Percentiles rank a stretch among this genome's conserved stretches.
phyloP scores from a whole-genome alignment of 371 early-diverging fungal genomes.

The Spiromyces aspiralis region DNA sequence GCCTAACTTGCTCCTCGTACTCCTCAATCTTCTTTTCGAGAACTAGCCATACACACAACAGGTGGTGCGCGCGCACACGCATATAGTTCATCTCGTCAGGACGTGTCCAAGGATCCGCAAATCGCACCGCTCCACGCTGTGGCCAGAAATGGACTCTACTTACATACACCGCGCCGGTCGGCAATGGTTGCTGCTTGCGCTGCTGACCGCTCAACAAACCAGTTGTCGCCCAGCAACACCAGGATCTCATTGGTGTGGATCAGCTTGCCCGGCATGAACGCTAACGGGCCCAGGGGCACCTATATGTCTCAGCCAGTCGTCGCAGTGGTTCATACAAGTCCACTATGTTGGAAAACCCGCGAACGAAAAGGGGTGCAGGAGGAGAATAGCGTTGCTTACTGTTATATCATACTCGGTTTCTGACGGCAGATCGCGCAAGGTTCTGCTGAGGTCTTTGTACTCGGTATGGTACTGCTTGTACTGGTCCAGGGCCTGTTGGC shows the following conservation, averaged over 20 bases:
- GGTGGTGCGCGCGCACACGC: too few relatives aligned
- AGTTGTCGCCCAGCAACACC: conserved; percentile 75
- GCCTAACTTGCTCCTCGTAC: conserved; percentile 36
- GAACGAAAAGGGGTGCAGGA: background rate
- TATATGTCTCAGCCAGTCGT: too few relatives aligned
- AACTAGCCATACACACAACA: too few relatives aligned
- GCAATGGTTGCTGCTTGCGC: conserved; percentile 58
- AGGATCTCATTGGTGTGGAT: conserved; percentile 79
- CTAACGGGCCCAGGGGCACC: conserved; percentile 67
- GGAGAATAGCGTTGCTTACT: conserved; percentile 17
- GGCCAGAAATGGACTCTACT: too few relatives aligned
- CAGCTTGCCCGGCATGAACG: conserved; percentile 77
- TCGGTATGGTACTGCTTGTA: conserved; percentile 36
- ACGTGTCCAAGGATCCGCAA: too few relatives aligned
- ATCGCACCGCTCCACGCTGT: too few relatives aligned
- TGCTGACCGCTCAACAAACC: conserved; percentile 72
- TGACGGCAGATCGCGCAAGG: conserved; percentile 33
- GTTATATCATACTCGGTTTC: conserved; percentile 35
- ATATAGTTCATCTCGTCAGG: too few relatives aligned
- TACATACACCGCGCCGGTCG: conserved; percentile 50
- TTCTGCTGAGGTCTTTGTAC: conserved; percentile 35
- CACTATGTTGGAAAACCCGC: too few relatives aligned
- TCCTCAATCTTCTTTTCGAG: too few relatives aligned
- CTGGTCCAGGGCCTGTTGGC: conserved; percentile 21
- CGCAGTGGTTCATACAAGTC: too few relatives aligned